A percentile compares a stretch with the other conserved stretches of the same genome.
Evolutionary conservation across 257 asterid genomes (phyloP).

Genomic region (Primulina tabacum): DNA sequence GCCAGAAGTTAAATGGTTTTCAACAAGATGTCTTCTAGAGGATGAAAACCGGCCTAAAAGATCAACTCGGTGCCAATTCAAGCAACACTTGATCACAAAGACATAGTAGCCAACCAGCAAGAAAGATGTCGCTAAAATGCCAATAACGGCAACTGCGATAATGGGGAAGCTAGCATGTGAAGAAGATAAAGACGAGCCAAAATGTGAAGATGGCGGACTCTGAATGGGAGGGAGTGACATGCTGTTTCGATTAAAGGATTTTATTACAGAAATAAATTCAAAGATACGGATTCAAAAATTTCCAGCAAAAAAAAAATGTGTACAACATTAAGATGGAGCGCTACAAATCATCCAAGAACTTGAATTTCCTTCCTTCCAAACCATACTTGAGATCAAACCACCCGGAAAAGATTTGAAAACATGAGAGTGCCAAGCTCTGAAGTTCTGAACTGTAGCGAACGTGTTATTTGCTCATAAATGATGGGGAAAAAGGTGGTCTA

Average conservation of each 20-base stretch:
- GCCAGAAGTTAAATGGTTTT: conserved; percentile 30
- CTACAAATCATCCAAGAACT: conserved; percentile 24
- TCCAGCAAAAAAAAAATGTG: background rate
- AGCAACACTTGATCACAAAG: conserved; percentile 84
- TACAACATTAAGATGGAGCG: no score
- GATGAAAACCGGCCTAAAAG: conserved; percentile 54
- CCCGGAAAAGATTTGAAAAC: background rate
- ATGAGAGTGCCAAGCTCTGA: background rate
- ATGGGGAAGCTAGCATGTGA: conserved; percentile 69
- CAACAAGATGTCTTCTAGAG: conserved; percentile 41
- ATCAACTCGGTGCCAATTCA: conserved; percentile 79
- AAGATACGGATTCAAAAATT: background rate
- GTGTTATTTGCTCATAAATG: conserved; percentile 19
- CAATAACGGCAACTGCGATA: conserved; percentile 77
- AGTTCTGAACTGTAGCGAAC: conserved; percentile 15
- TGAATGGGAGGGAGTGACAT: conserved; percentile 21
- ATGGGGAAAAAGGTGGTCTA: conserved; percentile 19
- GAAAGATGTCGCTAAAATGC: conserved; percentile 77
- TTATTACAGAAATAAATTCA: background rate
- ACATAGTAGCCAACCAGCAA: conserved; percentile 82
- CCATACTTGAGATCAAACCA: background rate
- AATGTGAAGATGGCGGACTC: background rate
- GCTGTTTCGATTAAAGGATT: no score
- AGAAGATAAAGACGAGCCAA: conserved; percentile 27
- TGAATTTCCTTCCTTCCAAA: conserved; percentile 6